Conservation (phyloP, 495 filamentous ascomycete genomes). For the Tuber microsphaerosporum region DNA sequence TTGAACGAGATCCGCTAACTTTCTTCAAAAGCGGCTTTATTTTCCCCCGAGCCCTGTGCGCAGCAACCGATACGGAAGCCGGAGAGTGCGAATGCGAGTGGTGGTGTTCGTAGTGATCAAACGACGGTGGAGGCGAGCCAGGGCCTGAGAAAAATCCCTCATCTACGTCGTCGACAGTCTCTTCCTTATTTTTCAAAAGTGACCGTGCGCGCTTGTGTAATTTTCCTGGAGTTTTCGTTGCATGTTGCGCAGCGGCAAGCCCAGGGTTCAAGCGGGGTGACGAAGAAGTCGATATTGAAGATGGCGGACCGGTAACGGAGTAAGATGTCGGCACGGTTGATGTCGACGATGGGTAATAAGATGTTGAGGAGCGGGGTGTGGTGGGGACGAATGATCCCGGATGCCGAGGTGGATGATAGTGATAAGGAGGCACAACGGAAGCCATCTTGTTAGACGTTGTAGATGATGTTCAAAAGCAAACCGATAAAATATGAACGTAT, state of each 20-base stretch:
- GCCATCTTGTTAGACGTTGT: constrained; percentile 34
- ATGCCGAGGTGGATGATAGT: constrained; percentile 40
- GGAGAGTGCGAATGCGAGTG: constrained; percentile 24
- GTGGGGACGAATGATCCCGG: constrained; percentile 32
- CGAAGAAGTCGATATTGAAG: constrained; percentile 34
- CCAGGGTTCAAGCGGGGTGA: constrained; percentile 38
- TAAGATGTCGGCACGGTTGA: constrained; percentile 33
- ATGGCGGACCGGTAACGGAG: constrained; percentile 33
- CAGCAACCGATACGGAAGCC: constrained; percentile 22
- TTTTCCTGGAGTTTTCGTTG: constrained; percentile 34
- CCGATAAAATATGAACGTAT: neutral
- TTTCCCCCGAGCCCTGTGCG: constrained; percentile 35
- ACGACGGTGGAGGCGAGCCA: constrained; percentile 30
- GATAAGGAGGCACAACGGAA: constrained; percentile 35
- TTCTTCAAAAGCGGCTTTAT: constrained; percentile 42
- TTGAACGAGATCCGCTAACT: constrained; percentile 37
- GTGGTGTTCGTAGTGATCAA: constrained; percentile 27
- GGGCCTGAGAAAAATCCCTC: constrained; percentile 40
- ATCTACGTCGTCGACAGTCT: constrained; percentile 35
- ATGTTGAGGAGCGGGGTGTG: constrained; percentile 26
- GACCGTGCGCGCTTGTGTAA: constrained; percentile 39
- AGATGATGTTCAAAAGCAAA: constrained; percentile 6
- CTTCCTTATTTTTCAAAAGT: constrained; percentile 22
- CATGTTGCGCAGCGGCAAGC: constrained; percentile 37
- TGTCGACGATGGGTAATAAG: constrained; percentile 38